Evolutionary conservation across 2,329 filamentous ascomycete genomes (phyloP).

Genomic region (Calonectria pteridis): DNA sequence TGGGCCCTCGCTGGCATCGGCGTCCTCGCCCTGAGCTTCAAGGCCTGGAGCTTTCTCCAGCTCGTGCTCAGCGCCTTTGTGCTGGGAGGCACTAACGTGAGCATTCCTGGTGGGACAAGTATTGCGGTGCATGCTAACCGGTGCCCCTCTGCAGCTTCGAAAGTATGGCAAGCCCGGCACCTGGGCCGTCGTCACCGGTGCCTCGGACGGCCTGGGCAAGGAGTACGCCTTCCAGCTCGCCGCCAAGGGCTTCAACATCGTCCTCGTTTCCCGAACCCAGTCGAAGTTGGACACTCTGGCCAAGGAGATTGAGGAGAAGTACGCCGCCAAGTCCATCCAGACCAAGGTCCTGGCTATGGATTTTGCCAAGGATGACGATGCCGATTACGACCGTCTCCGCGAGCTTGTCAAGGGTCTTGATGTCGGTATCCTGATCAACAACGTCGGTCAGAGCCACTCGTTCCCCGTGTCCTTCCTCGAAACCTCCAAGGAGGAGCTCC

Average conservation of each 20-base stretch:
- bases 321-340: slow-evolving; percentile 71
- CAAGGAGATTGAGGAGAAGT: slow-evolving; percentile 78
- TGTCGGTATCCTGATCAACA: slow-evolving; percentile 92
- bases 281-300: slow-evolving; percentile 88
- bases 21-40: slow-evolving; percentile 68
- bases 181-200: slow-evolving; percentile 95
- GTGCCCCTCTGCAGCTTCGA: slow-evolving; percentile 71
- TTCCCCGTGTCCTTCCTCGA: slow-evolving; percentile 91
- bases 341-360: slow-evolving; percentile 92
- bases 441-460: slow-evolving; percentile 93
- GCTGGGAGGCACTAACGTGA: slow-evolving; percentile 72
- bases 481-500: slow-evolving; percentile 83
- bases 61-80: slow-evolving; percentile 78
- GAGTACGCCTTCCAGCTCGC: slow-evolving; percentile 95
- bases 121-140: not conserved
- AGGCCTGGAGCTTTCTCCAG: slow-evolving; percentile 69
- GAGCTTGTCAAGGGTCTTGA: slow-evolving; percentile 79
- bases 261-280: slow-evolving; percentile 95
- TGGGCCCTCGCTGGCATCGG: slow-evolving; percentile 66
- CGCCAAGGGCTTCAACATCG: slow-evolving; percentile 90
- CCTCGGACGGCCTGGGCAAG: slow-evolving; percentile 96
- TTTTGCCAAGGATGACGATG: slow-evolving; percentile 82
- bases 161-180: slow-evolving; percentile 92
- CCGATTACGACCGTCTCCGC: slow-evolving; percentile 82
- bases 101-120: slow-evolving; percentile 40